Conservation (phyloP, 352 stramenopile species). For the Globisporangium parvum region DNA sequence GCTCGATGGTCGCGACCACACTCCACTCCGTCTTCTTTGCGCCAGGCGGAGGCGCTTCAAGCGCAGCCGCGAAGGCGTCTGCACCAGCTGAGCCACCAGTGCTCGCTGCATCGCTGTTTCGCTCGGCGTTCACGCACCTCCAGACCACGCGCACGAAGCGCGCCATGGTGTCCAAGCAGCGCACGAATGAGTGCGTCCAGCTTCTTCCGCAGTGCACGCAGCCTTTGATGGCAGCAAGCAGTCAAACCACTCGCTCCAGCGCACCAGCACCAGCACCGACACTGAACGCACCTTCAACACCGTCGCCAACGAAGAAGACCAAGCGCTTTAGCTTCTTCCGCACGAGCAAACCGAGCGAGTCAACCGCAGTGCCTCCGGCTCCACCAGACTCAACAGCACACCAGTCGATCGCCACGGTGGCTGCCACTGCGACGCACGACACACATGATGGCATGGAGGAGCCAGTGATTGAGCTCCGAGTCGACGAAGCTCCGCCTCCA, state of each 20-base stretch:
- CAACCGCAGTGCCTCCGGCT: not conserved
- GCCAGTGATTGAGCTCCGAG: not conserved
- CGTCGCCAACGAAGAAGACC: constrained; percentile 5
- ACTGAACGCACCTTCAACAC: too few species aligned
- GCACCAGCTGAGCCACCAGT: not conserved
- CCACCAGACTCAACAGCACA: not conserved
- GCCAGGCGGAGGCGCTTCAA: too few species aligned
- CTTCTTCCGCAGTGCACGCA: not conserved
- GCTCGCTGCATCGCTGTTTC: constrained; percentile 2
- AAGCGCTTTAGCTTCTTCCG: constrained; percentile 20
- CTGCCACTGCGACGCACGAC: not conserved
- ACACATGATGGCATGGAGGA: not conserved
- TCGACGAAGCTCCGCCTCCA: not conserved
- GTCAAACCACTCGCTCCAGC: too few species aligned
- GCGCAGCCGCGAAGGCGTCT: not conserved
- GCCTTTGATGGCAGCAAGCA: not conserved
- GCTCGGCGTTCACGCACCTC: constrained; percentile 3
- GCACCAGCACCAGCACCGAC: not conserved
- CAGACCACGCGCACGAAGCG: not conserved
- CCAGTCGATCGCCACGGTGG: too few species aligned
- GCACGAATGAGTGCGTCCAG: not conserved
- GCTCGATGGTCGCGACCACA: constrained; percentile 8
- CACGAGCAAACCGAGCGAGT: constrained; percentile 4
- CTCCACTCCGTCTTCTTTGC: constrained; percentile 22
- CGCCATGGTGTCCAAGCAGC: not conserved